Evolutionary conservation across 768 basidiomycete genomes (phyloP).

Genomic region (Pholiota molesta): DNA sequence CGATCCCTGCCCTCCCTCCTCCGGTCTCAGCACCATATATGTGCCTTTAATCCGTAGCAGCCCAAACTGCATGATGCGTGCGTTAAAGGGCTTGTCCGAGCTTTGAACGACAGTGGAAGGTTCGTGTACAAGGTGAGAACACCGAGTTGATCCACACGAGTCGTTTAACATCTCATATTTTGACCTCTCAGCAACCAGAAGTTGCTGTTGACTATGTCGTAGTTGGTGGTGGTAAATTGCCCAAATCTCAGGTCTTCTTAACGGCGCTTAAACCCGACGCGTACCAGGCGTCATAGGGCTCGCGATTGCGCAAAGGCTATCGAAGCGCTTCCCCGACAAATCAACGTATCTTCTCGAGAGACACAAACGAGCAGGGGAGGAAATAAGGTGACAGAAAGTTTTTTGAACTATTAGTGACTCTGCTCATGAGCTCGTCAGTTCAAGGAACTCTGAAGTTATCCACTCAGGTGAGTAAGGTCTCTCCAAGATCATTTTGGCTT

Average conservation of each 20-base stretch:
- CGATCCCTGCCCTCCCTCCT: not conserved
- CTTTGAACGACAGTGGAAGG: conserved; percentile 61
- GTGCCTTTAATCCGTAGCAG: too few species aligned
- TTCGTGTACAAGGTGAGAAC: conserved; percentile 62
- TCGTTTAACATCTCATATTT: not conserved
- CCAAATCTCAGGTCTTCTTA: conserved; percentile 1
- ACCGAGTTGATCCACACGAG: not conserved
- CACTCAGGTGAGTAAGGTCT: conserved; percentile 65
- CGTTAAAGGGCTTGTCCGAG: conserved; percentile 56
- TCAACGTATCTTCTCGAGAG: conserved; percentile 85
- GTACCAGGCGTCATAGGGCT: conserved; percentile 80
- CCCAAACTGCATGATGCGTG: conserved; percentile 27
- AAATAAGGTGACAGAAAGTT: conserved; percentile 64
- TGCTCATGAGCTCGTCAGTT: conserved; percentile 45
- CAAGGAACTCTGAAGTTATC: conserved; percentile 93
- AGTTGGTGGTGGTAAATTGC: conserved; percentile 75
- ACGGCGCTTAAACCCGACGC: not conserved
- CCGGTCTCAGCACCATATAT: not conserved
- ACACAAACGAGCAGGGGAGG: conserved; percentile 74
- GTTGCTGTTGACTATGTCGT: conserved; percentile 80
- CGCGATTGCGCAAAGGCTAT: conserved; percentile 79
- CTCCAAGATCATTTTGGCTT: not conserved
- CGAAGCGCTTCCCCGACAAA: conserved; percentile 61
- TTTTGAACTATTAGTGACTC: not conserved
- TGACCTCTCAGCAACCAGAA: conserved; percentile 56